phyloP scores from a whole-genome alignment of 345 rosid genomes.

The Hibiscus syriacus region DNA sequence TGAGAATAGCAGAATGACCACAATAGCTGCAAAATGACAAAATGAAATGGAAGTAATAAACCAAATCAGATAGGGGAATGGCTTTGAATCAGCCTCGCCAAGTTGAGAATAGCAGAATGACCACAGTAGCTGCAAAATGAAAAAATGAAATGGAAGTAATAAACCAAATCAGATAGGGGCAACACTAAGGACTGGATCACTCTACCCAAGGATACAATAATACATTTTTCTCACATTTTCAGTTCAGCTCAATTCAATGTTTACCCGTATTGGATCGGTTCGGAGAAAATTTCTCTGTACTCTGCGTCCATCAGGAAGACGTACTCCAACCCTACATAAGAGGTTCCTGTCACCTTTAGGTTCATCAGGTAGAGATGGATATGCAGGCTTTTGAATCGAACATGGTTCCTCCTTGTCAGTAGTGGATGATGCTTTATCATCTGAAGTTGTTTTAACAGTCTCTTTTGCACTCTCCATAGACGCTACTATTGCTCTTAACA shows the following conservation, averaged over 20 bases:
- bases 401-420: constrained; percentile 30
- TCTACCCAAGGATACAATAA: neutral
- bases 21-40: constrained; percentile 50
- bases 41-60: neutral
- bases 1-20: constrained; percentile 89
- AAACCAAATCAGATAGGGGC: neutral
- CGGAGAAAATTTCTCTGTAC: constrained; percentile 74
- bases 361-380: constrained; percentile 83
- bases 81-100: constrained; percentile 47
- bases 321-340: constrained; percentile 84
- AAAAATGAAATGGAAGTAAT: neutral
- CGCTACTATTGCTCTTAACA: constrained; percentile 56
- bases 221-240: constrained; percentile 1
- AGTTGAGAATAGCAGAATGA: constrained; percentile 77
- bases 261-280: constrained; percentile 73
- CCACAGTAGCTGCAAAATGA: constrained; percentile 72
- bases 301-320: constrained; percentile 91
- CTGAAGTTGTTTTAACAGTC: constrained; percentile 14
- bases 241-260: neutral
- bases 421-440: constrained; percentile 13
- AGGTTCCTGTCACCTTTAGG: constrained; percentile 70
- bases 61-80: too few species aligned
- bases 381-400: constrained; percentile 33
- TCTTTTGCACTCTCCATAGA: constrained; percentile 48
- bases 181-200: neutral